Base-by-base conservation (phyloP, 129 eudicot species). In the Silybum marianum region DNA sequence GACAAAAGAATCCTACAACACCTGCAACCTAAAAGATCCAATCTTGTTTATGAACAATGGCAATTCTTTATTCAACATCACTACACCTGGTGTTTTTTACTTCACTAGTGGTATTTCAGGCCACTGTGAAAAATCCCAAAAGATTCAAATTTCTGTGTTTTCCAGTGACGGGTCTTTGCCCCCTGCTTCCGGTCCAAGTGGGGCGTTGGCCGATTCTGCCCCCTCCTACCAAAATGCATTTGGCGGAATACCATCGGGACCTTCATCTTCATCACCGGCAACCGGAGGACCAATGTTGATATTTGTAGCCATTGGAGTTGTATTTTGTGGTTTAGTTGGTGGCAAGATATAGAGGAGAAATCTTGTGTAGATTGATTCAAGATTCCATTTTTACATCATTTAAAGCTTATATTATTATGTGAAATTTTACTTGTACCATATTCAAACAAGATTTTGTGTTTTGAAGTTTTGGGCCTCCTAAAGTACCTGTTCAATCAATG, bases 21-120 rank as follows among this genome's bases (percentile, higher is more conserved):
- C 84, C 84, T 95, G 99, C 90, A 90, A 93, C 81, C 24, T 88
- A 1, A 88, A 89, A 86, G 89, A 93, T 90, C 99, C 99, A 77
- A 89, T 92, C 88, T 84, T 91, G 98, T 67, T 42, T 66, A 89
- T 93, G 97, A 88, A 95, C 80, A 77, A 93, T 85, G 99, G 99
- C 25, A 95, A 95, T 73, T 92, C 97, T 6, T 46, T 95, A 73
- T 93, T 91, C 86, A 93, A 93, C 80, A 81, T 95, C 39, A 95
- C 98, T n/a, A 67, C 80, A 51, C 81, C 85, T 1, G 98, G 97
- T n/a, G 86, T 86, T 16, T 93, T 82, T 65, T 95, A 90, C 89
- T 95, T 95, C 97, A 95, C 90, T 2, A 95, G 99, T 82, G 99
- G 99, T 26, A 90, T 60, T 23, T 72, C 86, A 1, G 97, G 95